Evolutionary conservation across 768 basidiomycete species (phyloP).

Genomic region (Trametes meyenii): DNA sequence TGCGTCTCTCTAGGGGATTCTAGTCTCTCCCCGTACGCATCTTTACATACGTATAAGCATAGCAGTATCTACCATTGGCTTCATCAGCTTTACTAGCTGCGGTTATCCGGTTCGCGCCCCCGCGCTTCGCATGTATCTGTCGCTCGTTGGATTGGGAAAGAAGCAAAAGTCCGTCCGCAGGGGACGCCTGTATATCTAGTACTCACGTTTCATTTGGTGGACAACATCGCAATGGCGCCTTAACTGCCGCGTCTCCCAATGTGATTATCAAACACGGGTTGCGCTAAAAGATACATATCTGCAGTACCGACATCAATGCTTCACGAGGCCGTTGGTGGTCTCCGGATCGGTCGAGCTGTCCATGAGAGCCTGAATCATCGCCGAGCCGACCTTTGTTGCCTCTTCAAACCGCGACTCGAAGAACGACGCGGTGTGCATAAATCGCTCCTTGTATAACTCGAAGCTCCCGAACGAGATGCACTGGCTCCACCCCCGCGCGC

Average conservation of each 20-base stretch:
- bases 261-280: no score
- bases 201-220: constrained; percentile 6
- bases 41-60: neutral
- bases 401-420: constrained; percentile 90
- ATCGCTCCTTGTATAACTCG: constrained; percentile 81
- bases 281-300: no score
- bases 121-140: constrained; percentile 14
- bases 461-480: constrained; percentile 92
- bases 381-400: constrained; percentile 75
- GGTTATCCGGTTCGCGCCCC: neutral
- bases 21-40: neutral
- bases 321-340: neutral
- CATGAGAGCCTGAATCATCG: constrained; percentile 90
- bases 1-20: neutral
- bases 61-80: neutral
- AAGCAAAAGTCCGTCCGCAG: constrained; percentile 14
- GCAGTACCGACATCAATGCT: no score
- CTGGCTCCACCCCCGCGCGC: constrained; percentile 94
- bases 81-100: neutral
- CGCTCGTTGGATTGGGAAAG: constrained; percentile 15
- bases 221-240: neutral
- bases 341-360: constrained; percentile 43
- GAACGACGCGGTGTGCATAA: constrained; percentile 77
- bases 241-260: no score
- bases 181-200: constrained; percentile 19